phyloP scores from a whole-genome alignment of 2,329 filamentous ascomycete genomes.

The Phyllosticta citribraziliensis region DNA sequence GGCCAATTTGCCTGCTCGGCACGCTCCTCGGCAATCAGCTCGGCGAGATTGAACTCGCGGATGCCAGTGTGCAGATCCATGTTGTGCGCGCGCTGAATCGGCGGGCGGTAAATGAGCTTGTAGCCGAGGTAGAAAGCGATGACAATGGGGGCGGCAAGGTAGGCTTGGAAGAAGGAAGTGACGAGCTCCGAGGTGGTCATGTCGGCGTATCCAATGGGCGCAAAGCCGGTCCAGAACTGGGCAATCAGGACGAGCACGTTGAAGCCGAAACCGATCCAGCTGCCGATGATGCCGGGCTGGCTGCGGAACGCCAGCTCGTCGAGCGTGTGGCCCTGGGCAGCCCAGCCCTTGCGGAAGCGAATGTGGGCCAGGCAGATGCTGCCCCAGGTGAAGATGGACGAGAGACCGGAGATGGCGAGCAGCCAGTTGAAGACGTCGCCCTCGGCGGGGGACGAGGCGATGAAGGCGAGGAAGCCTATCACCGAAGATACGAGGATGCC shows the following conservation, averaged over 20 bases:
- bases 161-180: conserved; percentile 35
- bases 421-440: conserved; percentile 71
- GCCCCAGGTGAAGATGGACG: conserved; percentile 68
- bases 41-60: conserved; percentile 71
- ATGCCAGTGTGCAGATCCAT: conserved; percentile 86
- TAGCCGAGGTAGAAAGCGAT: conserved; percentile 53
- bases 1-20: conserved; percentile 55
- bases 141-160: conserved; percentile 38
- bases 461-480: conserved; percentile 54
- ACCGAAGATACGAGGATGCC: conserved; percentile 43
- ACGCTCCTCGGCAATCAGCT: conserved; percentile 68
- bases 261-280: conserved; percentile 30
- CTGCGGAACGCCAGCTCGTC: conserved; percentile 38
- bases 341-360: conserved; percentile 59
- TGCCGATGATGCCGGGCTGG: conserved; percentile 30
- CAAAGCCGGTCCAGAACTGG: conserved; percentile 19
- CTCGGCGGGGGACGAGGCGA: conserved; percentile 65
- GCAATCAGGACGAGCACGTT: conserved; percentile 30
- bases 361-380: conserved; percentile 88
- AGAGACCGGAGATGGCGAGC: conserved; percentile 61
- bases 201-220: conserved; percentile 21
- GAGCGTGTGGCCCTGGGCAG: conserved; percentile 28
- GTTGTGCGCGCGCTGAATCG: conserved; percentile 55
- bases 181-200: conserved; percentile 24
- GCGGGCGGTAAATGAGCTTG: conserved; percentile 64